phyloP scores from a whole-genome alignment of 108 stramenopile genomes.

The Thalassiosira profunda region DNA sequence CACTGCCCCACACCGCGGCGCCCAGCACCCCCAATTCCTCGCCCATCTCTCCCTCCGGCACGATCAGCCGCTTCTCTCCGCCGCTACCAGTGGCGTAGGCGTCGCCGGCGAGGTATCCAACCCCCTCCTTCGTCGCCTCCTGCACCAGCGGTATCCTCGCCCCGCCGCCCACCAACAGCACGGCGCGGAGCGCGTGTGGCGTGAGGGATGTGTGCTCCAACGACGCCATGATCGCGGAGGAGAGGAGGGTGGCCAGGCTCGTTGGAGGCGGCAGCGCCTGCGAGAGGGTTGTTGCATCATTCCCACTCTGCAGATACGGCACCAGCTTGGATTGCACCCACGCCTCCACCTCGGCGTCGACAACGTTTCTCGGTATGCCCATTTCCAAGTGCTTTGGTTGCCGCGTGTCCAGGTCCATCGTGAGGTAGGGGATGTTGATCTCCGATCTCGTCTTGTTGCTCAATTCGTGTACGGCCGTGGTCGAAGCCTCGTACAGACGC shows the following conservation, averaged over 20 bases:
- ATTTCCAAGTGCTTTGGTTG: slow-evolving; percentile 68
- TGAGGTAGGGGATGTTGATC: slow-evolving; percentile 80
- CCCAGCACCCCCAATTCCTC: slow-evolving; percentile 41
- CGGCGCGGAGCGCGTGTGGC: slow-evolving; percentile 53
- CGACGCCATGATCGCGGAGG: slow-evolving; percentile 60
- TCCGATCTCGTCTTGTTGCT: slow-evolving; percentile 56
- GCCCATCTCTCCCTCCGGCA: slow-evolving; percentile 44
- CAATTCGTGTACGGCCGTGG: slow-evolving; percentile 60
- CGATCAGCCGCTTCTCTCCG: slow-evolving; percentile 15
- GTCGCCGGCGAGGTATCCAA: slow-evolving; percentile 33
- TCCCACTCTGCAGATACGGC: slow-evolving; percentile 10
- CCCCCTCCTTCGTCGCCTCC: slow-evolving; percentile 29
- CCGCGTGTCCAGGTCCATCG: slow-evolving; percentile 47
- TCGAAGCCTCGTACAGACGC: slow-evolving; percentile 42
- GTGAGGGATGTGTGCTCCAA: slow-evolving; percentile 56
- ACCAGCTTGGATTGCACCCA: slow-evolving; percentile 31
- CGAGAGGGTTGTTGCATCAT: slow-evolving; percentile 38
- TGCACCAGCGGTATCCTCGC: slow-evolving; percentile 51
- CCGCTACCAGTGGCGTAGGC: not conserved
- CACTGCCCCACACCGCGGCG: slow-evolving; percentile 38
- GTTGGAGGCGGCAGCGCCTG: slow-evolving; percentile 64
- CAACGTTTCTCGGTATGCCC: slow-evolving; percentile 61
- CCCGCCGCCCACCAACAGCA: slow-evolving; percentile 77
- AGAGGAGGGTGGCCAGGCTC: slow-evolving; percentile 52
- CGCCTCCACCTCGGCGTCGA: slow-evolving; percentile 61